Evolutionary conservation across 2,329 filamentous ascomycete genomes (phyloP).

Genomic region (Aspergillus ruber): DNA sequence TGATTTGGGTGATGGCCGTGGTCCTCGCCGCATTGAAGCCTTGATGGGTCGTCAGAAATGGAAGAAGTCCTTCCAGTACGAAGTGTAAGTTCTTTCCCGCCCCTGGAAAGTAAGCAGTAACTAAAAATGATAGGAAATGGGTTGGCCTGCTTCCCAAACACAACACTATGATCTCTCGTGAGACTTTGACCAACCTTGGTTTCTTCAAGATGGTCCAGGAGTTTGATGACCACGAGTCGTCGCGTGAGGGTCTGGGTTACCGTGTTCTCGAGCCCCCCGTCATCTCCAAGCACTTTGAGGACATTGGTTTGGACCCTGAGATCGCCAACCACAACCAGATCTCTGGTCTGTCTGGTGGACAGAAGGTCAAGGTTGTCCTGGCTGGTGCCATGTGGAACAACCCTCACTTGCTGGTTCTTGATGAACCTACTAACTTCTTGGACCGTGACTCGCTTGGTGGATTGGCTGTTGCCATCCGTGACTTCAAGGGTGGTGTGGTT

Average conservation of each 20-base stretch:
- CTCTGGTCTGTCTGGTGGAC: conserved; percentile 86
- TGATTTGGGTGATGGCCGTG: conserved; percentile 76
- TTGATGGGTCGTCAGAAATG: conserved; percentile 96
- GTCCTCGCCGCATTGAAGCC: conserved; percentile 70
- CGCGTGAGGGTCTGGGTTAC: conserved; percentile 96
- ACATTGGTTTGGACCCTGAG: conserved; percentile 90
- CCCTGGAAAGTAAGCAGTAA: background rate
- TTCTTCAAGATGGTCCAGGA: conserved; percentile 94
- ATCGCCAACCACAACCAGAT: conserved; percentile 99
- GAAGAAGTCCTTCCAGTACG: conserved; percentile 99
- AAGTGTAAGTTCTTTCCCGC: conserved; percentile 57
- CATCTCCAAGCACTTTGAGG: conserved; percentile 97
- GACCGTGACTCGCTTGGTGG: conserved; percentile 95
- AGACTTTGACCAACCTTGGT: conserved; percentile 77
- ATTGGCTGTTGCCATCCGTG: conserved; percentile 92
- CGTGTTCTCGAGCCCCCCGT: conserved; percentile 85
- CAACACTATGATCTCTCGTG: conserved; percentile 88
- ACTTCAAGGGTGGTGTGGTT: conserved; percentile 96
- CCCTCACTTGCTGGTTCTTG: conserved; percentile 90
- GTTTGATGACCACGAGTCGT: conserved; percentile 97
- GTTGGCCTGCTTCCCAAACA: conserved; percentile 77
- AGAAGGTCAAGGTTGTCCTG: conserved; percentile 98
- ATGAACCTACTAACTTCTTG: conserved; percentile 99
- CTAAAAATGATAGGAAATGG: conserved; percentile 63
- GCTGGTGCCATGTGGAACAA: conserved; percentile 98